Evolutionary conservation across 768 basidiomycete species (phyloP).

Genomic region (Panaeolus papilionaceus): DNA sequence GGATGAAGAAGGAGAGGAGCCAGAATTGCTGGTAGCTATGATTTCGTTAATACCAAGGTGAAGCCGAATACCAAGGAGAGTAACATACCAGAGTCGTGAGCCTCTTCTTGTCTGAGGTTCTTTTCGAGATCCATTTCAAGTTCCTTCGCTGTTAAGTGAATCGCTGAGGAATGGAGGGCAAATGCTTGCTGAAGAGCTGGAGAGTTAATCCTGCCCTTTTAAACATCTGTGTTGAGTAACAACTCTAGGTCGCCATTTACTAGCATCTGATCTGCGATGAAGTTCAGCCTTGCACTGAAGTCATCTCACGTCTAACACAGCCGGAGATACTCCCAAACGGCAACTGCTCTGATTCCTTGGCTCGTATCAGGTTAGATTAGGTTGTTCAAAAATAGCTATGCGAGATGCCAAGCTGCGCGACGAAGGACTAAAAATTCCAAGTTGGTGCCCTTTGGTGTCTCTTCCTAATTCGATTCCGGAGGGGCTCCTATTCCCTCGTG

Average conservation of each 20-base stretch:
- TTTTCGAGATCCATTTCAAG: constrained; percentile 7
- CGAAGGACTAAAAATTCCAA: neutral
- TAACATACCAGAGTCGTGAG: neutral
- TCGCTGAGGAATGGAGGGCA: neutral
- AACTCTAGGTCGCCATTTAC: neutral
- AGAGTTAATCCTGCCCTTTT: neutral
- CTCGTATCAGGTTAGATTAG: neutral
- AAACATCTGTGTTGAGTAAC: neutral
- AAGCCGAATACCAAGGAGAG: neutral
- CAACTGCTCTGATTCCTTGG: neutral
- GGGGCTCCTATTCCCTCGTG: neutral
- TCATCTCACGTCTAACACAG: neutral
- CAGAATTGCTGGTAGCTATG: neutral
- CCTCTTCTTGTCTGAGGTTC: neutral
- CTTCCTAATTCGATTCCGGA: neutral
- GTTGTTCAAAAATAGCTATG: neutral
- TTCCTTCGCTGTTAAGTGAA: neutral
- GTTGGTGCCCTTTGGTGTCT: neutral
- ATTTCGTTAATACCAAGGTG: neutral
- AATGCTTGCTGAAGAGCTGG: neutral
- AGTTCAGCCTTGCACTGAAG: neutral
- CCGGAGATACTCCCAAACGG: constrained; percentile 1
- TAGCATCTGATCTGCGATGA: neutral
- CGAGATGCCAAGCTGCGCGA: neutral
- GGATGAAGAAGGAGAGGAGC: neutral